These are phyloP conservation scores for Botryotinia narcissicola DNA, from an alignment of 2,329 filamentous ascomycete genomes.

Conservation along the genomic window DNA sequence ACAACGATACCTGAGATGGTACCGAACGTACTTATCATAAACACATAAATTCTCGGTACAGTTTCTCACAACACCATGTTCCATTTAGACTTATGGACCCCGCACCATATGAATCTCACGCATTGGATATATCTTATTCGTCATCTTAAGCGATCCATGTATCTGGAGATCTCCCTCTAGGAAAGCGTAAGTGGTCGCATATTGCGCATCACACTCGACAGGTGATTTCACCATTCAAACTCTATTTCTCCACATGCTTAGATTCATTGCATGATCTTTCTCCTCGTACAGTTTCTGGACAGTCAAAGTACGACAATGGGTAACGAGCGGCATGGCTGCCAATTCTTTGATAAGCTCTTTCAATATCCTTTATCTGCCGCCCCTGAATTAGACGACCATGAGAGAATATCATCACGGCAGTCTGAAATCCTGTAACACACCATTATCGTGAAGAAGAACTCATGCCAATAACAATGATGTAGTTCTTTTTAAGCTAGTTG, in stretches of 20 bases:
- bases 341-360: background rate
- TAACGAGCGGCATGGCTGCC: background rate
- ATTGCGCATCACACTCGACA: background rate
- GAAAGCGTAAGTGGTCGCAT: background rate
- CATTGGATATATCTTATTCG: background rate
- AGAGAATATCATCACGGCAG: background rate
- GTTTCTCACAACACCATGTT: background rate
- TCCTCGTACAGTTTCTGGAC: rapidly evolving
- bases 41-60: background rate
- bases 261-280: background rate
- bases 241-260: background rate
- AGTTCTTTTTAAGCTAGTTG: background rate
- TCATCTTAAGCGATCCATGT: background rate
- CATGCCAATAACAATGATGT: background rate
- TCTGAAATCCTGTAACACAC: background rate
- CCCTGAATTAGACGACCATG: background rate
- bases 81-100: background rate
- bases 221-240: background rate
- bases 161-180: background rate
- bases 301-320: background rate
- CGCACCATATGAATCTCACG: background rate
- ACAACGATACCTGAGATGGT: no score
- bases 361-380: background rate
- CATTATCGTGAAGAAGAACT: background rate
- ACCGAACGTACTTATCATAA: no score